phyloP scores from a whole-genome alignment of 164 flowering plant species.

The Macadamia tetraphylla region DNA sequence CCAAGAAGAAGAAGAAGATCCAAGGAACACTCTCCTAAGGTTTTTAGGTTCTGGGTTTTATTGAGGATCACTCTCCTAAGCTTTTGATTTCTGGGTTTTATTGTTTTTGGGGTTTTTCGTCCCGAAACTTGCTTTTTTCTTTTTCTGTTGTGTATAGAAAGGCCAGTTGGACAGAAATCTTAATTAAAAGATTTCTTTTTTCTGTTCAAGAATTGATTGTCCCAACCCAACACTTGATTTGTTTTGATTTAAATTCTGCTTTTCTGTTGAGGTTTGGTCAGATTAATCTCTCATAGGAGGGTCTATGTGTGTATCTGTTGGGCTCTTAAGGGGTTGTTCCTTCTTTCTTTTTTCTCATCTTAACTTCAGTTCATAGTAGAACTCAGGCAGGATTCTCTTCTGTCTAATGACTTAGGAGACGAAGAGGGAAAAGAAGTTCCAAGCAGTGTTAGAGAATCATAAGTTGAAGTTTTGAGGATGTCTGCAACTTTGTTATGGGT shows the following conservation, averaged over 20 bases:
- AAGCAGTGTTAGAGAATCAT: not conserved
- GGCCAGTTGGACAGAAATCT: not conserved
- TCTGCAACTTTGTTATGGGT: conserved; percentile 35
- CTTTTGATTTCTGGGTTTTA: too few relatives aligned
- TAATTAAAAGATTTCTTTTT: not conserved
- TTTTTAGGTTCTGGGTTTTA: not conserved
- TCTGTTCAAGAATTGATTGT: not conserved
- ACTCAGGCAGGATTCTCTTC: too few relatives aligned
- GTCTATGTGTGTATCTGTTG: not conserved
- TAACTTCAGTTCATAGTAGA: not conserved
- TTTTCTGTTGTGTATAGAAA: not conserved
- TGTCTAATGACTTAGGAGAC: not conserved
- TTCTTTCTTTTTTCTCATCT: not conserved
- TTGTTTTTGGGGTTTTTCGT: too few relatives aligned
- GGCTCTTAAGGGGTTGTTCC: not conserved
- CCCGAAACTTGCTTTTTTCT: not conserved
- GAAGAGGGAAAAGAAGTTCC: not conserved
- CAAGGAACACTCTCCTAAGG: not conserved
- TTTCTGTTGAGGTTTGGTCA: not conserved
- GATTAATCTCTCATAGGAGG: not conserved
- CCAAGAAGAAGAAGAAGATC: not conserved
- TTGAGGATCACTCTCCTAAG: not conserved
- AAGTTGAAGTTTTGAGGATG: conserved; percentile 31
- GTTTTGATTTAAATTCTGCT: not conserved
- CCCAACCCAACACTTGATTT: too few relatives aligned